Conservation (phyloP, 2,329 filamentous ascomycete species). For the Ophiognomonia clavigignenti-juglandacearum region DNA sequence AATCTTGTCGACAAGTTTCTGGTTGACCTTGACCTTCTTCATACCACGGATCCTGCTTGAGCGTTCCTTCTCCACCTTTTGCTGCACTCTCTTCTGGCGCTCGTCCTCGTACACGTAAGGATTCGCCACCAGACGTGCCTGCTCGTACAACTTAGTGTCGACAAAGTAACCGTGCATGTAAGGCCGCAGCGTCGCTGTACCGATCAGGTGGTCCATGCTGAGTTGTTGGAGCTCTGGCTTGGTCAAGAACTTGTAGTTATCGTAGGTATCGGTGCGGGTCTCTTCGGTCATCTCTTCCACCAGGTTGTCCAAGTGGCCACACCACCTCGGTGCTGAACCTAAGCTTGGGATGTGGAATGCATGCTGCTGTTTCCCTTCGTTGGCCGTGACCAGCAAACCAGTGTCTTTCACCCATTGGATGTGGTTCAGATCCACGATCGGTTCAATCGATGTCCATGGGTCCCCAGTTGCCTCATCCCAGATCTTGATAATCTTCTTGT, state of each 20-base stretch:
- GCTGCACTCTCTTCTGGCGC: conserved; percentile 81
- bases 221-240: conserved; percentile 78
- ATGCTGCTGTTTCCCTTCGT: conserved; percentile 93
- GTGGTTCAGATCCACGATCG: conserved; percentile 88
- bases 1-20: conserved; percentile 70
- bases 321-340: conserved; percentile 92
- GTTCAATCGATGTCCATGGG: conserved; percentile 94
- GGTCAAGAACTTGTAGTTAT: conserved; percentile 99
- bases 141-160: conserved; percentile 89
- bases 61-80: conserved; percentile 96
- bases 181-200: conserved; percentile 81
- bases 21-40: conserved; percentile 98
- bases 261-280: conserved; percentile 75
- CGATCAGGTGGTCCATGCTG: conserved; percentile 82
- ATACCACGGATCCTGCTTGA: conserved; percentile 88
- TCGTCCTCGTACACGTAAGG: conserved; percentile 94
- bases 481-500: conserved; percentile 95
- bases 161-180: conserved; percentile 99
- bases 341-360: conserved; percentile 93
- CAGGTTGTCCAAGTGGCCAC: conserved; percentile 91
- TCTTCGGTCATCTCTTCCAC: conserved; percentile 98
- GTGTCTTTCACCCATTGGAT: conserved; percentile 89
- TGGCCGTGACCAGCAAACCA: conserved; percentile 94
- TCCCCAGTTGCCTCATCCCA: conserved; percentile 76
- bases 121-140: conserved; percentile 87